Conservation (phyloP, 2,329 filamentous ascomycete genomes). For the Ampelomyces quisqualis region DNA sequence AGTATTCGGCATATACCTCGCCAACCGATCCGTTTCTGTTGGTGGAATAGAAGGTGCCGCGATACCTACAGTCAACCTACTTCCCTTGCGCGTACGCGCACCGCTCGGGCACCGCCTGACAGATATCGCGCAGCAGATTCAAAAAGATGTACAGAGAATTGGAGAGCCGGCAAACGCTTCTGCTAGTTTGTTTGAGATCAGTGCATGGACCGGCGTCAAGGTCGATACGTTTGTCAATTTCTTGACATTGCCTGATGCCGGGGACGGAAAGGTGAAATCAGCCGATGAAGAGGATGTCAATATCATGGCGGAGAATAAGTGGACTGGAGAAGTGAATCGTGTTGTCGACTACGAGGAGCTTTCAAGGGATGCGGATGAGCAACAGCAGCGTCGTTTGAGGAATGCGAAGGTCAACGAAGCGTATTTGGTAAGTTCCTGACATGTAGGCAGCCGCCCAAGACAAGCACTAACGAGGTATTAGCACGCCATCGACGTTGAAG, state of each 20-base stretch:
- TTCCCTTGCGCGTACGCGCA: constrained; percentile 65
- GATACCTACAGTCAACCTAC: constrained; percentile 75
- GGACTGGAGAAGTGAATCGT: constrained; percentile 26
- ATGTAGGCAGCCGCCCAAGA: not conserved
- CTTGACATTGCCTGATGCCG: constrained; percentile 56
- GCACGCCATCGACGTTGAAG: constrained; percentile 59
- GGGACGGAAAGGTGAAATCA: constrained; percentile 8
- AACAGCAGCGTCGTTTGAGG: constrained; percentile 8
- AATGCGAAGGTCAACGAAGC: constrained; percentile 25
- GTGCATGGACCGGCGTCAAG: constrained; percentile 69
- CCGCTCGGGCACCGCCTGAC: constrained; percentile 42
- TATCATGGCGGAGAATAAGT: constrained; percentile 20
- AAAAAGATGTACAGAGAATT: constrained; percentile 67
- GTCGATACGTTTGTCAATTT: constrained; percentile 83
- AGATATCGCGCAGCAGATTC: constrained; percentile 61
- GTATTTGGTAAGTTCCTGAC: constrained; percentile 42
- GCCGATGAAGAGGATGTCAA: constrained; percentile 11
- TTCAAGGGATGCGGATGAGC: constrained; percentile 9
- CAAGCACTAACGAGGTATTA: constrained; percentile 29
- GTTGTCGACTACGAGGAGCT: not conserved
- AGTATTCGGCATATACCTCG: constrained; percentile 78
- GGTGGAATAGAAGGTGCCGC: constrained; percentile 53
- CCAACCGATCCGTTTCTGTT: constrained; percentile 65
- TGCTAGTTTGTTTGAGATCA: constrained; percentile 69
- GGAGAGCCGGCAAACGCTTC: constrained; percentile 56